Conservation (phyloP, 805 yeast genomes). For the Schwanniomyces occidentalis region DNA sequence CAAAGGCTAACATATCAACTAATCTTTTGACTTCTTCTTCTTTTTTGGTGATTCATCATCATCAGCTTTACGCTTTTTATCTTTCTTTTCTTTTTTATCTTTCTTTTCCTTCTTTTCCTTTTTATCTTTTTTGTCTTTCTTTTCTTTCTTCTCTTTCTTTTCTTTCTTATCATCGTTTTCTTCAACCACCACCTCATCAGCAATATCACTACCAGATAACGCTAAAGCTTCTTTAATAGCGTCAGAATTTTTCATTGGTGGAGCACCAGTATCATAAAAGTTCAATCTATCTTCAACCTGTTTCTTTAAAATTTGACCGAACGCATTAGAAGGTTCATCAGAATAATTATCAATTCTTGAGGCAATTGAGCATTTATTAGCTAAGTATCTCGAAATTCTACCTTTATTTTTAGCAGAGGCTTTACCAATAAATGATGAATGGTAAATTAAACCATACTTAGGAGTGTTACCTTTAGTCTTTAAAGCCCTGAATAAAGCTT, state of each 20-base stretch:
- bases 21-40: constrained; percentile 48
- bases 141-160: constrained; percentile 26
- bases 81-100: constrained; percentile 35
- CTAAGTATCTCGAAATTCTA: constrained; percentile 96
- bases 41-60: constrained; percentile 40
- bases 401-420: constrained; percentile 98
- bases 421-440: constrained; percentile 89
- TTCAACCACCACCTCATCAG: constrained; percentile 31
- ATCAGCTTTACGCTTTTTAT: constrained; percentile 32
- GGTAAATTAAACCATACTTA: constrained; percentile 92
- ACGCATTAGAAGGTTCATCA: constrained; percentile 87
- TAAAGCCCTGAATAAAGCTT: constrained; percentile 93
- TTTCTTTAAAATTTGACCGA: constrained; percentile 87
- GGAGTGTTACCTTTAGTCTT: constrained; percentile 97
- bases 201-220: constrained; percentile 54
- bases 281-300: constrained; percentile 98
- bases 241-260: constrained; percentile 94
- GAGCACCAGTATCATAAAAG: constrained; percentile 93
- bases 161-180: constrained; percentile 17
- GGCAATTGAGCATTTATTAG: constrained; percentile 98
- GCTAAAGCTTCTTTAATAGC: constrained; percentile 92
- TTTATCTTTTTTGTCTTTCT: constrained; percentile 28
- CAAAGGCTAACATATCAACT: constrained; percentile 7
- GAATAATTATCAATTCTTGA: constrained; percentile 97
- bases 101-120: constrained; percentile 34